Base-by-base conservation (phyloP, 2,329 filamentous ascomycete genomes). In the Cercospora citrullina region DNA sequence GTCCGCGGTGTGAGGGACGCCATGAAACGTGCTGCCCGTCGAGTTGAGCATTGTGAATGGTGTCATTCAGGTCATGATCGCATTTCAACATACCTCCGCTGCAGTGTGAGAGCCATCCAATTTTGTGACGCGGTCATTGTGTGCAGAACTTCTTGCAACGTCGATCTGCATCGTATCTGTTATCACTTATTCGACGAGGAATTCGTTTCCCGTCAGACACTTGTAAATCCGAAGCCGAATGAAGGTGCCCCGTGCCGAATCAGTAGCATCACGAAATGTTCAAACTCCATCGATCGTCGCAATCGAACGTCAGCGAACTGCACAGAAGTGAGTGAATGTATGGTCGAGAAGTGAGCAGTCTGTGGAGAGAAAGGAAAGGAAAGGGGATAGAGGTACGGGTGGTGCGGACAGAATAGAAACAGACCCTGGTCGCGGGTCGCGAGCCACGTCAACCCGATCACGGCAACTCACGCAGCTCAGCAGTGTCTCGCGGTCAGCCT, bases 401-500 rank as follows among this genome's bases (percentile, higher is more conserved):
- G 5, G 12, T 14, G 28, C 10, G 14, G 28, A 23, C 55, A 59
- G 18, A 31, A 59, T 31, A 59, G 55, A 59, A 59, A 33, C 18
- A 59, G 55, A 36, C 55, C 55, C 55, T 59, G 55, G 31, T 39
- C 23, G 48, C 26, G 48, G n/a, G 55, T 21, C 23, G 36, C 55
- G 28, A 51, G 53, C 55, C 55, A 36, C 33, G 59, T 55, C 28
- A 53, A 55, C 55, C 55, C 55, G 55, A 30, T 16, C 55, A 36
- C 55, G 55, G 55, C 28, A 59, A 59, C 28, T 59, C 30, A 59
- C 55, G 55, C 55, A 59, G 55, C 55, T 21, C 16, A 31, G 23
- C 26, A 30, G 53, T 59, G 55, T 59, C 55, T 36, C 55, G 55
- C 55, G n/a, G 28, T n/a, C 55, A 33, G 55, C n/a, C 55, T 53